Evolutionary conservation across 140 eudicot species (phyloP).

Genomic region (Erigeron philadelphicus): DNA sequence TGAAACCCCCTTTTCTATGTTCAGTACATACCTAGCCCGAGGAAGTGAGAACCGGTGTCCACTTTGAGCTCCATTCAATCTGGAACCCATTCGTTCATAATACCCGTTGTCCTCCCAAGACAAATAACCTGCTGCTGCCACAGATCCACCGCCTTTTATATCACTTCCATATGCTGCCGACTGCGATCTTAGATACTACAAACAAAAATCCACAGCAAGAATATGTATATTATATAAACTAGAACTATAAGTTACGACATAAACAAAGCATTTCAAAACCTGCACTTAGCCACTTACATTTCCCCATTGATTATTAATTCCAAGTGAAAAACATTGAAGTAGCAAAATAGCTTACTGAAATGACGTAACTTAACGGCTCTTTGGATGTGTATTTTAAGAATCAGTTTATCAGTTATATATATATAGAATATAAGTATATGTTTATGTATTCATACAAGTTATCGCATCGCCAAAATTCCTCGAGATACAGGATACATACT

Average conservation of each 20-base stretch:
- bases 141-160: slow-evolving; percentile 30
- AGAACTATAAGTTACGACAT: slow-evolving; percentile 3
- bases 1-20: slow-evolving; percentile 9
- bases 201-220: slow-evolving; percentile 15
- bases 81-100: slow-evolving; percentile 23
- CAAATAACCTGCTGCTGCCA: slow-evolving; percentile 14
- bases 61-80: slow-evolving; percentile 30
- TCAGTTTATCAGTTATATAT: no score
- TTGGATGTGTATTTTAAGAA: no score
- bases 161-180: slow-evolving; percentile 30
- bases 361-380: slow-evolving; percentile 1
- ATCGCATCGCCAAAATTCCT: no score
- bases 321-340: neutral
- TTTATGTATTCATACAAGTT: no score
- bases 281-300: neutral
- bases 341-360: neutral
- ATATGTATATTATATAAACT: neutral
- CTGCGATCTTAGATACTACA: slow-evolving; percentile 36
- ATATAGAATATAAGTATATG: no score
- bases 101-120: slow-evolving; percentile 34
- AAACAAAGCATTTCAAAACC: slow-evolving; percentile 2
- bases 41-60: slow-evolving; percentile 52
- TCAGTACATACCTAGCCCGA: slow-evolving; percentile 39
- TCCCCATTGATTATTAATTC: neutral
- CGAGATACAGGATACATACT: no score